Evolutionary conservation across 106 monocot species (phyloP), one percentile per base, ranked within the genome.

Genomic region (Phalaenopsis equestris): DNA sequence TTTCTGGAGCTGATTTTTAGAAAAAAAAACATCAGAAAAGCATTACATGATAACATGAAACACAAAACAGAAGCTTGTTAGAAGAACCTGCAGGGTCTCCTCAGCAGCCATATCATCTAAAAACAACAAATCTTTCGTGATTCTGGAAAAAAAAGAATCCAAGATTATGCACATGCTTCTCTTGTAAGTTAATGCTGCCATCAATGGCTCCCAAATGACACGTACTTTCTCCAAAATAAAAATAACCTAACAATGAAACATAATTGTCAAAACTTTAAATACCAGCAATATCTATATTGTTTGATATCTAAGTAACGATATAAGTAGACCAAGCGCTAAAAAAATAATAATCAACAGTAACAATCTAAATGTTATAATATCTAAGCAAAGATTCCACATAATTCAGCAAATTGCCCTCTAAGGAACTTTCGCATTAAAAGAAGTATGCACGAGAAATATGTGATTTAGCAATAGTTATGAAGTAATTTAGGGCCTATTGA

Each of bases 71-170:
- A 12, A 24, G 14, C 38, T 21, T 73, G 49, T 41, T 52, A 30
- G 41, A 70, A 68, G n/a, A 49, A 97, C 97, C 97, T 97, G 97
- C 79, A 98, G 83, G 7, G 98, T 92, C 79, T 98, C 98, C 48
- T 94, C 98, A 67, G 94, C 98, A 81, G 92, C 98, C 78, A 94
- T 92, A 75, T 98, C 94, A 86, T 98, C 98, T 84, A 98, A 77
- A 72, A 92, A 86, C 49, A 98, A 92, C 84, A 98, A 84, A 76
- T 94, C 94, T 79, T 77, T 87, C 49, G 89, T 89, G 41, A 98
- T 82, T 84, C 85, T 89, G 81, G 89, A 92, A 77, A 94, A 94
- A 48, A 90, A 83, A 80, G 76, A 79, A 81, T 92, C 88, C 72
- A 98, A 72, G 70, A 92, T 52, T 61, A 73, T 55, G 80, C 79